Percentiles rank a stretch among this genome's conserved stretches.
Evolutionary conservation across 2,329 filamentous ascomycete species (phyloP).

Genomic region (Colletotrichum tropicale): DNA sequence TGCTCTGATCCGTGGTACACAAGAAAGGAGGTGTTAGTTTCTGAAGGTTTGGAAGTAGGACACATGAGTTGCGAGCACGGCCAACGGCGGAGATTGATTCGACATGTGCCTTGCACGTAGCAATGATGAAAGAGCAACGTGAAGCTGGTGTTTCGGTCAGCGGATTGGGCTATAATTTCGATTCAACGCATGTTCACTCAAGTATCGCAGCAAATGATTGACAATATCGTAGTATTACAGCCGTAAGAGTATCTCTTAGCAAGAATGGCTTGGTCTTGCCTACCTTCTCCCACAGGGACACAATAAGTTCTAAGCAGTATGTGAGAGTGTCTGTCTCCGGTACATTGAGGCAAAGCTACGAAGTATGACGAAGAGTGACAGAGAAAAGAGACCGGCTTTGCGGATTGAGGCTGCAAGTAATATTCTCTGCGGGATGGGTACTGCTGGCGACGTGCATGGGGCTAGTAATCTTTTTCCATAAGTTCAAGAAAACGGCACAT

Average conservation of each 20-base stretch:
- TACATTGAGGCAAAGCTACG: background rate
- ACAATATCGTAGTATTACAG: too few species aligned
- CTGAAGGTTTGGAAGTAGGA: background rate
- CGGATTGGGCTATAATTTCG: background rate
- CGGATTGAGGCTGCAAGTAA: too few species aligned
- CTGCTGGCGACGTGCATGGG: too few species aligned
- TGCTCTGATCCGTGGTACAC: background rate
- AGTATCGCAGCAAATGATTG: background rate
- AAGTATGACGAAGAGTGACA: accelerated
- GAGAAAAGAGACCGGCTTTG: too few species aligned
- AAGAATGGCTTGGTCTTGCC: too few species aligned
- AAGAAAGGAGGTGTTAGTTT: background rate
- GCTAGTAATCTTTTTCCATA: too few species aligned
- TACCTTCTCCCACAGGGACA: too few species aligned
- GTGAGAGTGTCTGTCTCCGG: background rate
- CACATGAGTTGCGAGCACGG: background rate
- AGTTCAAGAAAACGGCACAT: too few species aligned
- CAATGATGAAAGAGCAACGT: background rate
- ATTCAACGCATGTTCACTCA: accelerated
- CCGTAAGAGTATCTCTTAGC: too few species aligned
- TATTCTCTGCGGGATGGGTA: too few species aligned
- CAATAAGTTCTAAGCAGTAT: too few species aligned
- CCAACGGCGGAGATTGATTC: background rate
- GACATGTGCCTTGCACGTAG: background rate
- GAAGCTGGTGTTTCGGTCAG: background rate